These are phyloP conservation scores for Berkeleyomyces basicola DNA, from an alignment of 2,329 filamentous ascomycete genomes.

Conservation along the genomic window DNA sequence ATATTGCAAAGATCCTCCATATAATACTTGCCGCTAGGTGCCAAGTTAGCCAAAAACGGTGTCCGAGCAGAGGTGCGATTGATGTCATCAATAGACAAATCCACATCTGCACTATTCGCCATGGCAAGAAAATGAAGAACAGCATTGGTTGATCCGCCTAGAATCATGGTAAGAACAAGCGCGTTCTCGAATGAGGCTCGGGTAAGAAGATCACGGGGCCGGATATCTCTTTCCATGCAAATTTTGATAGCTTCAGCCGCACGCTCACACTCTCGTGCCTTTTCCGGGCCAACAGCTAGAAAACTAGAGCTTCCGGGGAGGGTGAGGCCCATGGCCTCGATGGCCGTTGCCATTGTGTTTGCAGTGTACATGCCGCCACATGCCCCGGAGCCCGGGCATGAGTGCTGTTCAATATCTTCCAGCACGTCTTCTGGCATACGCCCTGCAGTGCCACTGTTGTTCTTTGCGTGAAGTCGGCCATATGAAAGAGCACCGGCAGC, in stretches of 20 bases:
- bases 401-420: conserved; percentile 63
- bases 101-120: conserved; percentile 67
- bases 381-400: conserved; percentile 49
- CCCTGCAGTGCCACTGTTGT: conserved; percentile 40
- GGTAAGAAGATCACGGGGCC: conserved; percentile 63
- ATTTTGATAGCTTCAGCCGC: conserved; percentile 61
- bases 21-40: conserved; percentile 67
- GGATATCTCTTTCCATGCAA: conserved; percentile 71
- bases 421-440: conserved; percentile 63
- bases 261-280: conserved; percentile 73
- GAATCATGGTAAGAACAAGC: conserved; percentile 73
- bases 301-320: conserved; percentile 73
- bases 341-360: conserved; percentile 83
- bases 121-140: conserved; percentile 83
- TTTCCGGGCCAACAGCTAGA: conserved; percentile 64
- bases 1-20: conserved; percentile 81
- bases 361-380: conserved; percentile 86
- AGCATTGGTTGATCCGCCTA: conserved; percentile 82
- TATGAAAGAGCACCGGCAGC: conserved; percentile 71
- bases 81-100: conserved; percentile 65
- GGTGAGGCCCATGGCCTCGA: conserved; percentile 74
- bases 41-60: conserved; percentile 72
- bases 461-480: conserved; percentile 55
- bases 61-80: conserved; percentile 68
- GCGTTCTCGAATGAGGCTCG: conserved; percentile 75